Base-by-base conservation (phyloP, 2,329 filamentous ascomycete species). In the Monosporascus sp. region DNA sequence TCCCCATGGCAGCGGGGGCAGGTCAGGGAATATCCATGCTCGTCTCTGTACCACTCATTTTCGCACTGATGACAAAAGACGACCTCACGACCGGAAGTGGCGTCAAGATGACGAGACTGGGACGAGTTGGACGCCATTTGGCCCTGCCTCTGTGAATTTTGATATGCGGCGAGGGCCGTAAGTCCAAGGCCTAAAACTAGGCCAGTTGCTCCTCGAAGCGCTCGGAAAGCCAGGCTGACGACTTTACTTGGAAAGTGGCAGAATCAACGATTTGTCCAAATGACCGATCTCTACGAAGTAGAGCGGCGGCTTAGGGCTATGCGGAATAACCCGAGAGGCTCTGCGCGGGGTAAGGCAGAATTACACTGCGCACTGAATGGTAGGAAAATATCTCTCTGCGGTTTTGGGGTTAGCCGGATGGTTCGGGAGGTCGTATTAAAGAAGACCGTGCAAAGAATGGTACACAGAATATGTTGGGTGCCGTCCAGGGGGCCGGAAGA, bases 61-160 rank as follows among this genome's bases (percentile, higher is more conserved):
- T 80, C 70, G 73, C 94, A 97, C 56, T 80, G 74, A 71, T 97
- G 91, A 71, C 94, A 99, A 70, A 82, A 95, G 52, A 97, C 86
- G 59, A 93, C 83, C 66, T 96, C 89, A 58, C 83, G 78, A 57
- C 73, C 73, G 5, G 69, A 64, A 22, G 70, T 72, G 58, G 77
- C 76, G 66, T 82, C 78, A 53, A 85, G 75, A 62, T 76, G 78
- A 44, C 62, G 52, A 37, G 51, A 52, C 50, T 44, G 60, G 50
- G 60, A 61, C 27, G 64, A 61, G 65, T 65, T 62, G 58, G 65
- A 69, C 65, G 69, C 72, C 72, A 66, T 69, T 56, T 61, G 68
- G 64, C 66, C 69, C 67, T 65, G 68, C 71, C 64, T 64, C 41
- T 76, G 74, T 56, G 71, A 72, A 59, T 72, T 75, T 63, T 79